These are phyloP conservation scores for Fusarium sarcochroum DNA, from an alignment of 2,329 filamentous ascomycete species.

Conservation along the genomic window DNA sequence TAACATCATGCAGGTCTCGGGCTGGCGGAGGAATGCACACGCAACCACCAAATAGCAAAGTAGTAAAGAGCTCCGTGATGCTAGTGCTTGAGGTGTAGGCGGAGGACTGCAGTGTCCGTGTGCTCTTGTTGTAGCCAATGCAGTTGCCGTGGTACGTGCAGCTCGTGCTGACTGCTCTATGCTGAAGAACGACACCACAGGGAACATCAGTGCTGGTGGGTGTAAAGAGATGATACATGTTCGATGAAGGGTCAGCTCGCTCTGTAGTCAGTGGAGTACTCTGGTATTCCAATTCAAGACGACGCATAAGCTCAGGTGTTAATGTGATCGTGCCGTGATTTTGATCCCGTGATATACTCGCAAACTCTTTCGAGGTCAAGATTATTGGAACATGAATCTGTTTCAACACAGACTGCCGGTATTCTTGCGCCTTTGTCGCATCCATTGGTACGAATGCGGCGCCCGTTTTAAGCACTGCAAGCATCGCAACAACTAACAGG, in stretches of 20 bases:
- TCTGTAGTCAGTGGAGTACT: background rate
- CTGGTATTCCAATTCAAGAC: background rate
- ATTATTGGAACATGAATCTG: slow-evolving; percentile 1
- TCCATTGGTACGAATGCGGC: slow-evolving; percentile 42
- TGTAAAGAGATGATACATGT: slow-evolving; percentile 47
- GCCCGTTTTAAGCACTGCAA: slow-evolving; percentile 47
- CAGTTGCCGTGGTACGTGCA: slow-evolving; percentile 12
- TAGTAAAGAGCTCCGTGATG: slow-evolving; percentile 17
- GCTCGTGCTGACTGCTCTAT: slow-evolving; percentile 31
- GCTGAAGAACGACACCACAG: slow-evolving; percentile 44
- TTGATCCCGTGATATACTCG: background rate
- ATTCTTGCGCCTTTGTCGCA: slow-evolving; percentile 23
- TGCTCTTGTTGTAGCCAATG: slow-evolving; percentile 5
- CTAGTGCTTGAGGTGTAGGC: slow-evolving; percentile 17
- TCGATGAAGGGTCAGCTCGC: background rate
- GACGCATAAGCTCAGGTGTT: background rate
- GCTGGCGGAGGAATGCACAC: slow-evolving; percentile 24
- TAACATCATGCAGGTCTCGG: slow-evolving; percentile 9
- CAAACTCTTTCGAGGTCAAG: background rate
- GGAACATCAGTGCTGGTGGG: slow-evolving; percentile 47
- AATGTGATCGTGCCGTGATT: background rate
- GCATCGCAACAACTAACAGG: slow-evolving; percentile 44
- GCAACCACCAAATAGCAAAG: slow-evolving; percentile 18
- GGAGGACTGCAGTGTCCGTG: slow-evolving; percentile 25
- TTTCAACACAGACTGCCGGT: slow-evolving; percentile 19